Evolutionary conservation across 2,329 filamentous ascomycete species (phyloP), one percentile per base, ranked within the genome.

Genomic region (Didymella glomerata): DNA sequence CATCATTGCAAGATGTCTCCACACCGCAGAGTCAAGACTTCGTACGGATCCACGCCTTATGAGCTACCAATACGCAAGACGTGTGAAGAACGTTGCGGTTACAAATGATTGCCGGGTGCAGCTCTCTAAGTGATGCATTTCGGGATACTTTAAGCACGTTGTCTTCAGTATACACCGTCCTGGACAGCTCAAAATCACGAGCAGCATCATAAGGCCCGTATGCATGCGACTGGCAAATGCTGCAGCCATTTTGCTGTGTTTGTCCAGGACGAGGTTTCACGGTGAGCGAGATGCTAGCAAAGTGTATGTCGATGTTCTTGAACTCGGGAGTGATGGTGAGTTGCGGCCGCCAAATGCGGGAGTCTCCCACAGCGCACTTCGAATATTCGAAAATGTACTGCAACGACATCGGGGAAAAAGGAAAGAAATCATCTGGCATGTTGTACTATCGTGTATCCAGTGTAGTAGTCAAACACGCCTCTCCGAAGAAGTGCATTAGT

Each of bases 281-380:
- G 14, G 20, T 16, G 5, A 25, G 40, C 6, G 22, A 24, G 20
- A 7, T 42, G 36, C 40, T 16, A 24, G 40, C 13, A 25, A 1
- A 25, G 4, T 13, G 22, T 7, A 14, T 41, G 18, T 41, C 18
- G 20, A 10, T 25, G 30, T 36, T 30, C 47, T 54, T 34, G 18
- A 18, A 27, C 8, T 32, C n/a, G n/a, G n/a, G 27, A 18, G 40
- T 38, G 10, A 34, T 38, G n/a, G n/a, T n/a, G n/a, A n/a, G 28
- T 44, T 27, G 48, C 48, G 20, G 49, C 55, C 44, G 46, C 55
- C 44, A 46, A 38, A 36, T 48, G 48, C 48, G 42, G 48, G 32
- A 47, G 54, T 42, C 41, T 48, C 48, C 32, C 48, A 45, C 53
- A 50, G 30, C 25, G 25, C 47, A 48, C 42, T 16, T 42, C 28